A percentile compares a stretch with the other conserved stretches of the same genome.
Evolutionary conservation across 2,329 filamentous ascomycete species (phyloP).

Genomic region (Sordariomycetes sp.): DNA sequence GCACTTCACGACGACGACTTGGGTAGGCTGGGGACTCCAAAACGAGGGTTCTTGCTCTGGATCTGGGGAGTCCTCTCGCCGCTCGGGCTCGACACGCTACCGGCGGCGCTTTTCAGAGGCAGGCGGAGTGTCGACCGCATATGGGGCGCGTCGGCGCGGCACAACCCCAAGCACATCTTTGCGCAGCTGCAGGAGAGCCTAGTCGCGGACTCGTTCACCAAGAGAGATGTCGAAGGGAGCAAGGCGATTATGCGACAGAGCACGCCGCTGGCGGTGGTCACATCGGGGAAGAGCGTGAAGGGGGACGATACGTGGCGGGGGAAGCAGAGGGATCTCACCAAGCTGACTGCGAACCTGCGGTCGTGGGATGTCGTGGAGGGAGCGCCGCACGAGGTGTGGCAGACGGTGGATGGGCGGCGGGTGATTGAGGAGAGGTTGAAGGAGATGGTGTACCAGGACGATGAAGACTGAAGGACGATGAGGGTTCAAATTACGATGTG

Average conservation of each 20-base stretch:
- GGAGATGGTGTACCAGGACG: background rate
- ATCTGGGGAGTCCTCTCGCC: conserved; percentile 76
- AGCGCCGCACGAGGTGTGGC: conserved; percentile 83
- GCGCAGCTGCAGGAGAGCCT: conserved; percentile 88
- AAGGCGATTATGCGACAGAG: conserved; percentile 68
- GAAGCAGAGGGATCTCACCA: conserved; percentile 76
- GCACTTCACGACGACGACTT: conserved; percentile 83
- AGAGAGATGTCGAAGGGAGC: conserved; percentile 70
- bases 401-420: conserved; percentile 9
- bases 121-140: conserved; percentile 75
- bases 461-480: background rate
- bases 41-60: conserved; percentile 78
- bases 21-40: conserved; percentile 50
- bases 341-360: conserved; percentile 66
- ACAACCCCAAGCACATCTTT: conserved; percentile 76
- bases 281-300: conserved; percentile 63
- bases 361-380: conserved; percentile 80
- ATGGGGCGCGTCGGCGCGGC: conserved; percentile 69
- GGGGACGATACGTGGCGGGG: conserved; percentile 63
- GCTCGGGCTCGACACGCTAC: conserved; percentile 70
- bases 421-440: background rate
- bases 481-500: background rate
- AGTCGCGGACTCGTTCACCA: conserved; percentile 74
- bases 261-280: conserved; percentile 70
- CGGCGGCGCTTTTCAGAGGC: conserved; percentile 72